Conservation (phyloP, 2,329 filamentous ascomycete genomes). For the Polychaeton citri region DNA sequence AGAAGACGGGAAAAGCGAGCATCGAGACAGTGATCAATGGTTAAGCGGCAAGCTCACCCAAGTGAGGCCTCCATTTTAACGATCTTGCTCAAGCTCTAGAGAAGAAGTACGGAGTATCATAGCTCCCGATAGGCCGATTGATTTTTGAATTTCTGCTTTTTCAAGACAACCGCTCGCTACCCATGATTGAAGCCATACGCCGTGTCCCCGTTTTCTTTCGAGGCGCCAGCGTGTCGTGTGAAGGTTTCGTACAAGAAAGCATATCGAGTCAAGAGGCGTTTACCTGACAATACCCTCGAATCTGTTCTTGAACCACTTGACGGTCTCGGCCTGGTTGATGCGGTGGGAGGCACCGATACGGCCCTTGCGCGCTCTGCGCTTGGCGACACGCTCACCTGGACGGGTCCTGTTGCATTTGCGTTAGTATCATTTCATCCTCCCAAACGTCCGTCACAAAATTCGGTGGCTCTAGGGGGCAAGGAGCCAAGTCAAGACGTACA, state of each 20-base stretch:
- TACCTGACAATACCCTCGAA: conserved; percentile 99
- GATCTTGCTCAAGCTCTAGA: conserved; percentile 22
- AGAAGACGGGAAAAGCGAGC: conserved; percentile 22
- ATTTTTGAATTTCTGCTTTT: conserved; percentile 6
- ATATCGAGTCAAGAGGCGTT: conserved; percentile 28
- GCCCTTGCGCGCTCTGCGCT: conserved; percentile 81
- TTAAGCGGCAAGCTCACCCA: conserved; percentile 18
- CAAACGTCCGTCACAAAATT: neutral
- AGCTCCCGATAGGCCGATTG: conserved; percentile 24
- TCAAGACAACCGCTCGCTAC: neutral
- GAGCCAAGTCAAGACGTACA: conserved; percentile 42
- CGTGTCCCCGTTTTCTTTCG: neutral
- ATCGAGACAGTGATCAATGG: conserved; percentile 23
- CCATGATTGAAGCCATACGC: neutral
- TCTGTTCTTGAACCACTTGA: conserved; percentile 95
- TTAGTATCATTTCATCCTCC: neutral
- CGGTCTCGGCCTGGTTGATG: conserved; percentile 87
- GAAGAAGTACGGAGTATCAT: neutral
- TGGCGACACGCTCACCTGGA: conserved; percentile 93
- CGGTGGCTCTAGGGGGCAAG: neutral
- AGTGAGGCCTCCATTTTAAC: conserved; percentile 22
- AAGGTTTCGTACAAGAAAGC: conserved; percentile 1
- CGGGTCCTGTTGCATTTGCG: conserved; percentile 50
- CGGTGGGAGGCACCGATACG: conserved; percentile 77
- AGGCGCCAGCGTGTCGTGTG: conserved; percentile 2